Evolutionary conservation across 257 asterid genomes (phyloP), one percentile per base, ranked within the genome.

Genomic region (Anisodus tanguticus): DNA sequence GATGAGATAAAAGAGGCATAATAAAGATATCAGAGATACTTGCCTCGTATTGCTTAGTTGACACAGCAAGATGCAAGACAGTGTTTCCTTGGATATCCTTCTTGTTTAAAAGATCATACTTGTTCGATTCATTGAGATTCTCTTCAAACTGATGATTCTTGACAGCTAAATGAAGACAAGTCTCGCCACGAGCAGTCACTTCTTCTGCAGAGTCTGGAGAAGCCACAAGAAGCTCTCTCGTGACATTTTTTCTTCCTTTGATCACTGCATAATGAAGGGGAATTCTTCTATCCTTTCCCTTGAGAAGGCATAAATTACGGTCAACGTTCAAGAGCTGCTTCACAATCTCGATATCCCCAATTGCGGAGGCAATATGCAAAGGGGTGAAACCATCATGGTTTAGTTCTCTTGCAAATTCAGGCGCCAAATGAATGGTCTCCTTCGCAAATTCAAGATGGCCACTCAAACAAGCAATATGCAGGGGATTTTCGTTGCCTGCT

Each of bases 1-100:
- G 9, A 3, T 15, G 10, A 69, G 58, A 43, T 35, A 15, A 58
- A 58, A 5, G 26, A 58, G 9, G 2, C 63, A 5, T 16, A 57
- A 57, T 4, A 6, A 8, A 16, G 47, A 3, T 6, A 8, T 4
- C 12, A 0, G 4, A 8, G 10, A 2, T 37, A 64, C 64, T 82
- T 55, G 82, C 94, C 92, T 92, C 94, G 31, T 88, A 90, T 69
- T 90, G 92, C 66, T 91, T 91, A 72, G 55, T 82, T 1, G 83
- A 85, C 10, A 43, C 89, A 0, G 90, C 91, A 69, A 78, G 77
- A 59, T 89, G 91, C 86, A 89, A 82, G 4, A 80, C 79, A 26
- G 89, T 86, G 35, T 17, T 58, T 17, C 22, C 64, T 15, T 82
- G 41, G 16, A 59, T 67, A 31, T 89, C 90, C 49, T 80, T 68